Evolutionary conservation across 2,329 filamentous ascomycete species (phyloP).

Genomic region (Neoarthrinium moseri): DNA sequence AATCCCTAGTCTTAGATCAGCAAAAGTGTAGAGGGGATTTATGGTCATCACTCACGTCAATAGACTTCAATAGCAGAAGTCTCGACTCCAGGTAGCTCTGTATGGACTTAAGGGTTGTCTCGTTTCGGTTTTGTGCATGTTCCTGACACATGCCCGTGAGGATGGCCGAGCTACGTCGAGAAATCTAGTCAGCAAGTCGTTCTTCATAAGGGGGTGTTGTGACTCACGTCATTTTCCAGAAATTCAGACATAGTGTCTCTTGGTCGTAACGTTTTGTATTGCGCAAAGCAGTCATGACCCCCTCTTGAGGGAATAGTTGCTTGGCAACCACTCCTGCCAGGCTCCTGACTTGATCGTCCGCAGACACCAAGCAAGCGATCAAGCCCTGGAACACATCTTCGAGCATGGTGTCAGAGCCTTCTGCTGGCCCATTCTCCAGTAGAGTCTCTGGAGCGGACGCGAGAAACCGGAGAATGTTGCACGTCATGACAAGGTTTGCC

Average conservation of each 20-base stretch:
- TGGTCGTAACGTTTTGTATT: conserved; percentile 35
- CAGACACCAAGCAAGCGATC: conserved; percentile 52
- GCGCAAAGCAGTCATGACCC: conserved; percentile 33
- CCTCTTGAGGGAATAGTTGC: conserved; percentile 42
- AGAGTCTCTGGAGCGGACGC: conserved; percentile 51
- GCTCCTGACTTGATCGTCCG: conserved; percentile 47
- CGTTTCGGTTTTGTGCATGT: conserved; percentile 40
- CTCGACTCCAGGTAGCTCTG: conserved; percentile 57
- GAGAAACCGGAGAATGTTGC: conserved; percentile 57
- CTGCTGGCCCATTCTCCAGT: conserved; percentile 38
- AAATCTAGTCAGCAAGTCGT: no score
- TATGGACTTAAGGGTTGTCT: conserved; percentile 45
- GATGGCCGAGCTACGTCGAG: conserved; percentile 39
- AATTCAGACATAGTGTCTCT: conserved; percentile 37
- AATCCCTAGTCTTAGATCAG: conserved; percentile 44
- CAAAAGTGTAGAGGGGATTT: conserved; percentile 6
- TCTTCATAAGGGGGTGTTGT: no score
- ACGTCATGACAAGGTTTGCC: conserved; percentile 42
- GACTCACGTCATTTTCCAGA: conserved; percentile 54
- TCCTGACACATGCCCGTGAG: conserved; percentile 50
- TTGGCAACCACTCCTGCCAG: conserved; percentile 47
- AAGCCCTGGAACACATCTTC: conserved; percentile 50
- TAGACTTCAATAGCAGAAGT: conserved; percentile 48
- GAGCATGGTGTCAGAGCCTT: conserved; percentile 35
- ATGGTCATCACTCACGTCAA: conserved; percentile 38